These are phyloP conservation scores for Coccomyxa subellipsoidea DNA, from an alignment of 163 green algal species.

Conservation along the genomic window DNA sequence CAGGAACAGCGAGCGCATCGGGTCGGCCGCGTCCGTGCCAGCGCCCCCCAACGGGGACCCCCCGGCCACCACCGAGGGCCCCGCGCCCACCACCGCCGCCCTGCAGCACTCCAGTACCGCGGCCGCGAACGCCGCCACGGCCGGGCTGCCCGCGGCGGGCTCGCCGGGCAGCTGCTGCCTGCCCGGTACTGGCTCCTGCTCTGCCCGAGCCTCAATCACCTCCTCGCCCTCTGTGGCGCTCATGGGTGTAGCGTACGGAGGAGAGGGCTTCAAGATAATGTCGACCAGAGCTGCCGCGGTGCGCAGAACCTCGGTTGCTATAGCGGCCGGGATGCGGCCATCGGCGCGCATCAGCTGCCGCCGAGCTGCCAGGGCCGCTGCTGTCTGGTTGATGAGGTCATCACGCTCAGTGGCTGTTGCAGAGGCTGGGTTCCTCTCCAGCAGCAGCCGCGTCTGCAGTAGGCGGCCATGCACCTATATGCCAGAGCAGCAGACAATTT, in stretches of 20 bases:
- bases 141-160: neutral
- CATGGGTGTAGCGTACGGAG: neutral
- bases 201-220: neutral
- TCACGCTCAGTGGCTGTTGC: neutral
- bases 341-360: neutral
- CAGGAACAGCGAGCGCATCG: conserved; percentile 30
- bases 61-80: neutral
- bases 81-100: neutral
- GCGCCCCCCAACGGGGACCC: neutral
- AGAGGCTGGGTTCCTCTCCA: conserved; percentile 24
- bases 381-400: neutral
- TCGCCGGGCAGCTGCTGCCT: neutral
- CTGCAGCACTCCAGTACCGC: neutral
- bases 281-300: neutral
- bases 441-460: conserved; percentile 43
- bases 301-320: neutral
- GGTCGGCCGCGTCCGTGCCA: conserved; percentile 17
- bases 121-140: neutral
- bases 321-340: neutral
- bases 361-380: neutral
- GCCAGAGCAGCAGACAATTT: too few species aligned
- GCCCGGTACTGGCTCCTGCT: neutral
- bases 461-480: conserved; percentile 38
- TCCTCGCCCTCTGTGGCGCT: too few species aligned
- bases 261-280: neutral